Percentiles rank a stretch among this genome's conserved stretches.
Conservation (phyloP, 331 rosid genomes). For the Malus hybrid region DNA sequence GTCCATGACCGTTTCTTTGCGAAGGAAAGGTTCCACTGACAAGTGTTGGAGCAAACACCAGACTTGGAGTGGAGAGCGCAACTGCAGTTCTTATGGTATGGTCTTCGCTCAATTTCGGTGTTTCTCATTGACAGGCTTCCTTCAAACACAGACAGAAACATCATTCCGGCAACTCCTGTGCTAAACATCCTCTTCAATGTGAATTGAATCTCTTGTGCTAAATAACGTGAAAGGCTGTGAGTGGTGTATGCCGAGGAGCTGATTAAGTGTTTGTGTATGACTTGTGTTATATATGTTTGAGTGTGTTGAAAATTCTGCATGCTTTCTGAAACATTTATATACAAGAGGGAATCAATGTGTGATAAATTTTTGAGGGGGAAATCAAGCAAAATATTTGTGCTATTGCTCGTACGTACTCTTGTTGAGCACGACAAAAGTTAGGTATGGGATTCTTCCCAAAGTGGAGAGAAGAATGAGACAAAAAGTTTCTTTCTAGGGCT, state of each 20-base stretch:
- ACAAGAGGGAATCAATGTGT: not conserved
- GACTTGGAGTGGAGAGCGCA: slow-evolving; percentile 26
- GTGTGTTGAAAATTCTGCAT: not conserved
- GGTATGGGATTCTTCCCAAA: not conserved
- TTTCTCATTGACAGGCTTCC: slow-evolving; percentile 24
- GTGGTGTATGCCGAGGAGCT: not conserved
- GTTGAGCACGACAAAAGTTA: not conserved
- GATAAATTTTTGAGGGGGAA: not conserved
- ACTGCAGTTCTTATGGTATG: slow-evolving; percentile 31
- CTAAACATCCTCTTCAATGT: slow-evolving; percentile 3
- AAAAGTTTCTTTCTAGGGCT: not conserved
- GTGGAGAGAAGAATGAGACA: not conserved
- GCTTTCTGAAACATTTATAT: not conserved
- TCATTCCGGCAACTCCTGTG: slow-evolving; percentile 7
- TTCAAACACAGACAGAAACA: slow-evolving; percentile 14
- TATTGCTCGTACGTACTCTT: not conserved
- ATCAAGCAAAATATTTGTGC: not conserved
- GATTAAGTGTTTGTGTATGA: too few relatives aligned
- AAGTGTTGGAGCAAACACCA: not conserved
- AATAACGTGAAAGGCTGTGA: not conserved
- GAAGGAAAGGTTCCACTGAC: slow-evolving; percentile 16
- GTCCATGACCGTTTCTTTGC: slow-evolving; percentile 5
- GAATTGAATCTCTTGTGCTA: not conserved
- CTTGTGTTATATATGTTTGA: not conserved
- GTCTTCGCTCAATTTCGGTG: slow-evolving; percentile 24